A percentile compares a stretch with the other conserved stretches of the same genome.
phyloP scores from a whole-genome alignment of 176 grass and related monocot genomes.

The Avena eriantha region DNA sequence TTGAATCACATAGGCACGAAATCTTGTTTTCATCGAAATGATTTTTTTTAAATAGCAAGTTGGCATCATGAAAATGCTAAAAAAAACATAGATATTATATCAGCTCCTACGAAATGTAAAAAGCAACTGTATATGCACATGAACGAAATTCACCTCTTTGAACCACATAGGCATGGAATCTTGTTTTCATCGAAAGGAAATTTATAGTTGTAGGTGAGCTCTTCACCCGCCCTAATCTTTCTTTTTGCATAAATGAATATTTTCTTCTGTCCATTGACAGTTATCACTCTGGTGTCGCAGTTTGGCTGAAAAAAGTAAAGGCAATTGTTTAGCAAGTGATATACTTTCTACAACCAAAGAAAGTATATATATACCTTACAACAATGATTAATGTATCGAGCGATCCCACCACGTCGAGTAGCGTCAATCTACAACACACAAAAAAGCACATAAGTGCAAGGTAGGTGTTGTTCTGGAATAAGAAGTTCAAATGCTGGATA shows the following conservation, averaged over 20 bases:
- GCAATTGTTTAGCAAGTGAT: neutral
- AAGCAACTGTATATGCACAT: neutral
- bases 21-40: constrained; percentile 70
- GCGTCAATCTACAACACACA: constrained; percentile 61
- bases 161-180: constrained; percentile 68
- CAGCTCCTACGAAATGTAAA: neutral
- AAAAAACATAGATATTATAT: neutral
- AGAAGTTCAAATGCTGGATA: neutral
- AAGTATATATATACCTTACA: constrained; percentile 55
- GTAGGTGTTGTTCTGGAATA: neutral
- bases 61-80: neutral
- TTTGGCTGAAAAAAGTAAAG: constrained; percentile 48
- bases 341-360: neutral
- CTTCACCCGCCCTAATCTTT: constrained; percentile 57
- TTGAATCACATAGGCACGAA: constrained; percentile 63
- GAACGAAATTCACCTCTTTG: constrained; percentile 49
- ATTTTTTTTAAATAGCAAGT: neutral
- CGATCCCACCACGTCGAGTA: constrained; percentile 59
- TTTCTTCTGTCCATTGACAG: constrained; percentile 63
- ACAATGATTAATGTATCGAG: constrained; percentile 75
- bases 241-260: constrained; percentile 77
- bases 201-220: constrained; percentile 76
- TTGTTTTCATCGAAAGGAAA: constrained; percentile 70
- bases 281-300: constrained; percentile 64
- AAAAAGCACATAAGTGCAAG: constrained; percentile 2